Evolutionary conservation across 345 rosid species (phyloP).

Genomic region (Gossypium longicalyx): DNA sequence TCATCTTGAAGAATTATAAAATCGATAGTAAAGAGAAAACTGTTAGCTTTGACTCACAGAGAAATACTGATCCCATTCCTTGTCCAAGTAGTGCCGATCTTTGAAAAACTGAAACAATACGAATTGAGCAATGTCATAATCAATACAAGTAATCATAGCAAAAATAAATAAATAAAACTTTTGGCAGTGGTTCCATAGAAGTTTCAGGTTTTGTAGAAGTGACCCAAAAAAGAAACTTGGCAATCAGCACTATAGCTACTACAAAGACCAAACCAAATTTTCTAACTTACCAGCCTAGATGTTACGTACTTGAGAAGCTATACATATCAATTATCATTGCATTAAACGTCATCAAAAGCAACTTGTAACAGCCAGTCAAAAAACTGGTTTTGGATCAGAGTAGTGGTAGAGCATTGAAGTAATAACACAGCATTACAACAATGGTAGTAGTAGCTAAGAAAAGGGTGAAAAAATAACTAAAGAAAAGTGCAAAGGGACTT

Average conservation of each 20-base stretch:
- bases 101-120: constrained; percentile 66
- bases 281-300: neutral
- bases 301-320: neutral
- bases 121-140: neutral
- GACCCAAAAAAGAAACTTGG: neutral
- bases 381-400: neutral
- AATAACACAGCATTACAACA: neutral
- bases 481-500: constrained; percentile 1
- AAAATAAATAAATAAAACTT: neutral
- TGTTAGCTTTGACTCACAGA: constrained; percentile 44
- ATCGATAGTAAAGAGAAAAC: constrained; percentile 9
- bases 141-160: neutral
- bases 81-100: constrained; percentile 91
- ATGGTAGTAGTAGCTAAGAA: neutral
- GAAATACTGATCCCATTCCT: constrained; percentile 86
- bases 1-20: neutral
- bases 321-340: neutral
- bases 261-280: neutral
- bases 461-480: neutral
- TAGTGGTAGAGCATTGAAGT: neutral
- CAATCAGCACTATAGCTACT: neutral
- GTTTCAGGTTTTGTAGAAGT: neutral
- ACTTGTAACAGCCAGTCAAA: neutral
- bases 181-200: neutral
- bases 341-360: neutral